phyloP scores from a whole-genome alignment of 23 red algal genomes.

The Cyanidium caldarium region DNA sequence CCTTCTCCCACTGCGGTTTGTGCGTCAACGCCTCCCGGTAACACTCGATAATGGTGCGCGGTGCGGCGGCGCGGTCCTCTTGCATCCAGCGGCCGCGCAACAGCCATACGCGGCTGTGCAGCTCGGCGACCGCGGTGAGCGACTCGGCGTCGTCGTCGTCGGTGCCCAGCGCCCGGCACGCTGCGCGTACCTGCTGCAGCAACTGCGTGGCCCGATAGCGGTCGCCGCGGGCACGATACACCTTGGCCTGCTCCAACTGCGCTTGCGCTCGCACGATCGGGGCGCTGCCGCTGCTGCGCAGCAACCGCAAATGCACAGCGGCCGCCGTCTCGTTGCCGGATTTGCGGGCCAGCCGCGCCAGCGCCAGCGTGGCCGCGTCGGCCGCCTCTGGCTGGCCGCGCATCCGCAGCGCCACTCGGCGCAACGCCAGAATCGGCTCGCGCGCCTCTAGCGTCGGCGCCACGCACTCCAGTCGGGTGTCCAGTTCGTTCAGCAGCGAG shows the following conservation, averaged over 20 bases:
- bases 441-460: background rate
- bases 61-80: conserved; percentile 21
- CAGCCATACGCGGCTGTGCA: conserved; percentile 10
- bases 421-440: background rate
- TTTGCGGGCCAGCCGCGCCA: conserved; percentile 43
- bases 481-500: background rate
- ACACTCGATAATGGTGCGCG: conserved; percentile 27
- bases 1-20: conserved; percentile 22
- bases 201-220: background rate
- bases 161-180: too few species aligned
- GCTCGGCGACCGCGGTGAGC: background rate
- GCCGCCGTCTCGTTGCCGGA: conserved; percentile 30
- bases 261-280: background rate
- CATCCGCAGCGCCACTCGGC: background rate
- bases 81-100: conserved; percentile 32
- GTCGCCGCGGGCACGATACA: background rate
- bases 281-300: background rate
- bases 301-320: background rate
- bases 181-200: too few species aligned
- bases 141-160: too few species aligned
- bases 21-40: conserved; percentile 16
- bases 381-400: conserved; percentile 9
- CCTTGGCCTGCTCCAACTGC: background rate
- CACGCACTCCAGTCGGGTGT: background rate
- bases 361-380: conserved; percentile 16